Evolutionary conservation across 345 rosid species (phyloP), one percentile per base, ranked within the genome.

Genomic region (Punica granatum): DNA sequence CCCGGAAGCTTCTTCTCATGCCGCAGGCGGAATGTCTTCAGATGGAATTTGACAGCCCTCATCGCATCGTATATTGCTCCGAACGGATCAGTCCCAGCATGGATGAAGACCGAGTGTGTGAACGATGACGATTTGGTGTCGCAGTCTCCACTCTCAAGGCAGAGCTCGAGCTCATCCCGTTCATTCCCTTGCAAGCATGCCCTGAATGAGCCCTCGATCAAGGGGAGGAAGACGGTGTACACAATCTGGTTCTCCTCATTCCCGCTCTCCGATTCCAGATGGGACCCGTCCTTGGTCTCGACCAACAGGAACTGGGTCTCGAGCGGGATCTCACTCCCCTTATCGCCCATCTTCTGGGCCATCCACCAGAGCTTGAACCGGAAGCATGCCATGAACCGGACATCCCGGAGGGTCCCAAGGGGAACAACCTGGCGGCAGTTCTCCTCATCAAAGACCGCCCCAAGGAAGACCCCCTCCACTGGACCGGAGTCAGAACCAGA

Each of bases 361-460:
- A 93, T 93, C 98, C 98, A 93, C 94, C 92, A 93, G 7, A 93
- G 82, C 82, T 90, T 90, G 80, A 93, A 88, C 82, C 98, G 78
- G 77, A 93, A 93, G 74, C 90, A 82, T 28, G 97, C 86, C 94
- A 93, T 79, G 83, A 93, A 93, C 79, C 98, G 86, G 70, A 88
- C 89, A 53, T 82, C 83, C 10, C 79, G 84, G 0, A 93, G 74
- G 65, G 80, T 73, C 14, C 98, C 98, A 39, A 93, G 44, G 15
- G 88, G 75, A 10, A 87, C 69, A 78, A 90, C 83, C 26, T 90
- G 97, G 46, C 88, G 60, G 71, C 90, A 88, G 2, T 77, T 82
- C 23, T 84, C 89, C 54, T 69, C 82, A 26, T 86, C 82, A 63
- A 93, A 84, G 66, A 74, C 77, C 6, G 90, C 90, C 19, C 98